These are phyloP conservation scores for Botryotinia narcissicola DNA, from an alignment of 2,329 filamentous ascomycete species.

Conservation along the genomic window DNA sequence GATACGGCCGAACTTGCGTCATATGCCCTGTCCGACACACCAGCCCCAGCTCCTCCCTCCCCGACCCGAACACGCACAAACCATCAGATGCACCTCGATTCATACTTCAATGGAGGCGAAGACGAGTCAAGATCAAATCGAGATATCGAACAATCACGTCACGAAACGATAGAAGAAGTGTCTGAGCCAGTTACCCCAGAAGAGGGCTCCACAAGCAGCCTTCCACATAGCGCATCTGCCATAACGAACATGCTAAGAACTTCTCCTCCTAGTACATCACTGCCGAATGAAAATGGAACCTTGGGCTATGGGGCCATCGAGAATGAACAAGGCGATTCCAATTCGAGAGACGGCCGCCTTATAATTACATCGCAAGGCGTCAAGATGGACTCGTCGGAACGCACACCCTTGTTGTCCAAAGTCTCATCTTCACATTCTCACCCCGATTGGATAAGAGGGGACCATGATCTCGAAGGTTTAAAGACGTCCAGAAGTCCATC, in stretches of 20 bases:
- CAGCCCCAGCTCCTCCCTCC: conserved; percentile 33
- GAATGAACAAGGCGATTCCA: conserved; percentile 14
- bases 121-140: conserved; percentile 28
- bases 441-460: conserved; percentile 36
- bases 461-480: conserved; percentile 37
- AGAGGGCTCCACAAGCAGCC: conserved; percentile 36
- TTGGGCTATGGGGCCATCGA: conserved; percentile 19
- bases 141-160: conserved; percentile 35
- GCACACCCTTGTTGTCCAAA: conserved; percentile 36
- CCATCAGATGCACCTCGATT: conserved; percentile 32
- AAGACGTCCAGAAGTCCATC: conserved; percentile 24
- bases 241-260: conserved; percentile 50
- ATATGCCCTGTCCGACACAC: conserved; percentile 69
- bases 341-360: conserved; percentile 25
- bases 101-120: conserved; percentile 32
- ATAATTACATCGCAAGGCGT: conserved; percentile 31
- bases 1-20: conserved; percentile 85
- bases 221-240: conserved; percentile 44
- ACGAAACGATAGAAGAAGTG: conserved; percentile 59
- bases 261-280: conserved; percentile 37
- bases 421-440: conserved; percentile 25
- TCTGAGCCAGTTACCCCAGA: conserved; percentile 56
- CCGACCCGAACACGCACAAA: conserved; percentile 27
- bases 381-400: conserved; percentile 31
- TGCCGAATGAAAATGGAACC: conserved; percentile 21